These are phyloP conservation scores for Auriculariales sp. DNA, from an alignment of 768 basidiomycete genomes.

Conservation along the genomic window DNA sequence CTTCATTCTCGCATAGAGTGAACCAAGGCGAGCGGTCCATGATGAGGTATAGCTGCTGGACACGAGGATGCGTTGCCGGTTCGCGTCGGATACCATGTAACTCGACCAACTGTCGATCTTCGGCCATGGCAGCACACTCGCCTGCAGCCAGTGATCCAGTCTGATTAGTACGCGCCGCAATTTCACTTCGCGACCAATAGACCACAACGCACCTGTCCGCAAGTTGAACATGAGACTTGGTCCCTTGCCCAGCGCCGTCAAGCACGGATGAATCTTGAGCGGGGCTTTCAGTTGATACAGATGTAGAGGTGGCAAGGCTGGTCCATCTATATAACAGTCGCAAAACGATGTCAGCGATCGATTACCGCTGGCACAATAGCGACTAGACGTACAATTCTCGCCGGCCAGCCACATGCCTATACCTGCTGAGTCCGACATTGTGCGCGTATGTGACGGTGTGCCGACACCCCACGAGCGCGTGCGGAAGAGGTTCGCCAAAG, in stretches of 20 bases:
- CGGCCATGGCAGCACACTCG: neutral
- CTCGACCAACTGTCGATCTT: neutral
- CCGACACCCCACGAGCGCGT: too few species aligned
- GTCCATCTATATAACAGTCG: neutral
- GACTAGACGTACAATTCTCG: neutral
- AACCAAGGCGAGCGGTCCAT: slow-evolving; percentile 44
- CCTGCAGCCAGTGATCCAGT: neutral
- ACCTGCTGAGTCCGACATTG: neutral
- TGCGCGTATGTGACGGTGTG: too few species aligned
- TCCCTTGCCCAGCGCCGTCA: neutral
- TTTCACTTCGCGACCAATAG: too few species aligned
- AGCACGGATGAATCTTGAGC: neutral
- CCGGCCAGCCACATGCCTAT: neutral
- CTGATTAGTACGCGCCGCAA: neutral
- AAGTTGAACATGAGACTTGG: neutral
- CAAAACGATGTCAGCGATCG: neutral
- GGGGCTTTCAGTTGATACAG: neutral
- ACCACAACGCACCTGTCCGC: neutral
- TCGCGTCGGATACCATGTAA: neutral
- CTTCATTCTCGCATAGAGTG: slow-evolving; percentile 53
- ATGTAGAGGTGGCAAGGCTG: neutral
- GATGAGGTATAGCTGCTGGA: slow-evolving; percentile 8
- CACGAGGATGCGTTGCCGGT: slow-evolving; percentile 4
- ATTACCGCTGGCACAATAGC: neutral
- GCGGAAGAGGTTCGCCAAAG: too few species aligned